Evolutionary conservation across 768 basidiomycete species (phyloP), one percentile per base, ranked within the genome.

Genomic region (Hypsizygus marmoreus): DNA sequence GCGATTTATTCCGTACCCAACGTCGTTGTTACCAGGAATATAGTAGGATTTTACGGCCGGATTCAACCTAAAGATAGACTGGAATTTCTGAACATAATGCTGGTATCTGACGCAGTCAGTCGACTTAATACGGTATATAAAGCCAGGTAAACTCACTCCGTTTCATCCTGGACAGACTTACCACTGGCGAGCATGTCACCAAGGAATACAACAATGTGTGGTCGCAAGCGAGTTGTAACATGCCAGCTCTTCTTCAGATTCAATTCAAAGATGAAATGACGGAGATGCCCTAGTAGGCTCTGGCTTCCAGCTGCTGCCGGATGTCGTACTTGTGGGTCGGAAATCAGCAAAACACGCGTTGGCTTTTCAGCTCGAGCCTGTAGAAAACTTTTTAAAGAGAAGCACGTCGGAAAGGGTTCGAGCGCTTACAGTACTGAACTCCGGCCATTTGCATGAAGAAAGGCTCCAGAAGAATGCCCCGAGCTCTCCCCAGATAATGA

Each of bases 21-120:
- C 75, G 54, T 93, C 91, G 53, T 84, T 85, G 54, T 93, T 93
- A n/a, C 91, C 91, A 6, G 87, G 83, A 31, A 90, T 71, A 56
- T 79, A 82, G 65, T 82, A 76, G 41, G 74, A 70, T 0, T 70
- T 58, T 12, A 70, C 61, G 3, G 66, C 65, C 11, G 67, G 45
- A 14, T 75, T 62, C 1, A 70, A 54, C 13, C 69, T 60, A 57
- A 90, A 90, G 23, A 83, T 81, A 4, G 69, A 66, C 55, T 80
- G 75, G 69, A 91, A 91, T 41, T 80, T 75, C 25, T 67, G 64
- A 14, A 69, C 71, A 45, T 88, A 88, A 16, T 64, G 57, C 28
- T 76, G 66, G 61, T 88, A 89, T 59, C 90, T 92, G 52, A 14
- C 47, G 29, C 20, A 36, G 19, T 36, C 28, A 41, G 32, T 39